A percentile compares a stretch with the other conserved stretches of the same genome.
These are phyloP conservation scores for Podospora comata DNA, from an alignment of 495 filamentous ascomycete species.

Conservation along the genomic window DNA sequence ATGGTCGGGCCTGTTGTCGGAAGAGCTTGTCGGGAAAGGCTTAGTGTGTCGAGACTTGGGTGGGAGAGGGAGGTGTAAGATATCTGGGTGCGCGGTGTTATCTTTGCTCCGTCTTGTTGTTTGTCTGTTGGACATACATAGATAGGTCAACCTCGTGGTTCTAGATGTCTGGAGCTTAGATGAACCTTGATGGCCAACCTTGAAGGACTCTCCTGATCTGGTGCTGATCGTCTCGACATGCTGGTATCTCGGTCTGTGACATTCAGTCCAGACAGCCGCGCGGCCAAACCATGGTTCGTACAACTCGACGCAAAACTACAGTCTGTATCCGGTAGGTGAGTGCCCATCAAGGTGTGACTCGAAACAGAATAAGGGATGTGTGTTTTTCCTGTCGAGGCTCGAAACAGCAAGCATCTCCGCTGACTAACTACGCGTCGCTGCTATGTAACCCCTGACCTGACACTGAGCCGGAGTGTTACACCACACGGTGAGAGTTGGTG, in stretches of 20 bases:
- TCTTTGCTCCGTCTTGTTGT: background rate
- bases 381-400: background rate
- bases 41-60: background rate
- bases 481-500: background rate
- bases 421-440: background rate
- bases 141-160: background rate
- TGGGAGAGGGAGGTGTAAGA: background rate
- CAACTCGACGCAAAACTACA: background rate
- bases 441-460: background rate
- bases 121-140: background rate
- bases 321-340: background rate
- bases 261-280: background rate
- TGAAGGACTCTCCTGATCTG: background rate
- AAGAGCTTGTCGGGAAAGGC: background rate
- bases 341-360: background rate
- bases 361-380: background rate
- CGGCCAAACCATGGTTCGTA: background rate
- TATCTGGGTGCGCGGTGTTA: background rate
- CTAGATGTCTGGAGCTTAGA: background rate
- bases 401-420: background rate
- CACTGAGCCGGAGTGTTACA: background rate
- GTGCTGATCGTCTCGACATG: background rate
- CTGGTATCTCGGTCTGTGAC: background rate
- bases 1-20: background rate
- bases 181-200: background rate